phyloP scores from a whole-genome alignment of 495 filamentous ascomycete species.

The Aspergillus cavernicola region DNA sequence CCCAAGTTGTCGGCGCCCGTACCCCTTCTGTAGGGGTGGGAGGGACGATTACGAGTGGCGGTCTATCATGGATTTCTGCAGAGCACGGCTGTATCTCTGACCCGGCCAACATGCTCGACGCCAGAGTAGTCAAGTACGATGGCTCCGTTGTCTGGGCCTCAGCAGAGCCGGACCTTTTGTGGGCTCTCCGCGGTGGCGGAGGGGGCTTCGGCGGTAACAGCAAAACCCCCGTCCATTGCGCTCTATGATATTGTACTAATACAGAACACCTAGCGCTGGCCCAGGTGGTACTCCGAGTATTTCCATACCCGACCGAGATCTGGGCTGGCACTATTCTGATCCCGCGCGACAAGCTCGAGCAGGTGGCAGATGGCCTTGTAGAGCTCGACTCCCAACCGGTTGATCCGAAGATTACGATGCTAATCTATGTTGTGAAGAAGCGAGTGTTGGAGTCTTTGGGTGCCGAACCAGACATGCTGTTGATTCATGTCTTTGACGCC shows the following conservation, averaged over 20 bases:
- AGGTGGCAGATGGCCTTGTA: constrained; percentile 8
- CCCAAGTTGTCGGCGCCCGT: constrained; percentile 15
- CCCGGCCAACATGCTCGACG: constrained; percentile 18
- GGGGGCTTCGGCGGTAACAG: constrained; percentile 41
- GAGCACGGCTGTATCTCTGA: constrained; percentile 15
- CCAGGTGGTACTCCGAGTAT: constrained; percentile 7
- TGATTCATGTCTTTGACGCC: constrained; percentile 13
- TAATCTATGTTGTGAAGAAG: constrained; percentile 14
- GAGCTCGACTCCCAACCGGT: background rate
- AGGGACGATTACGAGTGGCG: constrained; percentile 11
- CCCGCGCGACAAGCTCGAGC: constrained; percentile 7
- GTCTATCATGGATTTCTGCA: constrained; percentile 13
- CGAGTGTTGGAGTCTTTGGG: constrained; percentile 4
- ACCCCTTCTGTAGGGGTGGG: constrained; percentile 14
- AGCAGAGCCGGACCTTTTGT: constrained; percentile 34
- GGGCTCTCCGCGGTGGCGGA: constrained; percentile 42
- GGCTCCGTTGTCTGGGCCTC: constrained; percentile 18
- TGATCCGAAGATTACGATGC: constrained; percentile 11
- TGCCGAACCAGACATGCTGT: constrained; percentile 6
- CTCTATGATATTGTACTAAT: background rate
- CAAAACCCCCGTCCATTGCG: background rate
- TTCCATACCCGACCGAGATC: constrained; percentile 15
- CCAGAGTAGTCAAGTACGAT: constrained; percentile 17
- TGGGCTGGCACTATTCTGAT: constrained; percentile 16
- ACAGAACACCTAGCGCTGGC: background rate